Evolutionary conservation across 345 rosid genomes (phyloP).

Genomic region (Aethionema arabicum): DNA sequence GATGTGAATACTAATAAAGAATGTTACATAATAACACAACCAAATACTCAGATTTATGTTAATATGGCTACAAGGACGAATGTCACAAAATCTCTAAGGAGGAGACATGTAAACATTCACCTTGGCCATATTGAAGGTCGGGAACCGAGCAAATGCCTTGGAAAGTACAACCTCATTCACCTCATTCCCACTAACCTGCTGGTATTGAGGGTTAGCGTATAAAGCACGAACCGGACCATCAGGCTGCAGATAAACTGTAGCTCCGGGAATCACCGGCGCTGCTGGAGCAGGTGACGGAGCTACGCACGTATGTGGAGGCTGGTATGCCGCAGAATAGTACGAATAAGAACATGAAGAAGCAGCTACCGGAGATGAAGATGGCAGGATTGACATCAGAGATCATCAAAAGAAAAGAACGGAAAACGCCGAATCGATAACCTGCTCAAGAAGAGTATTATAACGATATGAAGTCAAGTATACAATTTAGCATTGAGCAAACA

Average conservation of each 20-base stretch:
- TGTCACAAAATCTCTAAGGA: no score
- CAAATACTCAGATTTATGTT: no score
- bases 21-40: no score
- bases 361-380: slow-evolving; percentile 39
- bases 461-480: no score
- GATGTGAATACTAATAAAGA: no score
- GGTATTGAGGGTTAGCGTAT: slow-evolving; percentile 76
- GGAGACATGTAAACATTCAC: slow-evolving; percentile 41
- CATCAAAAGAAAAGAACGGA: not conserved
- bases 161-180: slow-evolving; percentile 99
- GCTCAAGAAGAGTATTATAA: no score
- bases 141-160: slow-evolving; percentile 92
- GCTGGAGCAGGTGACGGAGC: slow-evolving; percentile 36
- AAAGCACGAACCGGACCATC: slow-evolving; percentile 53
- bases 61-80: no score
- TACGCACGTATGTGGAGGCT: slow-evolving; percentile 44
- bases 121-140: slow-evolving; percentile 94
- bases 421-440: slow-evolving; percentile 28
- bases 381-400: slow-evolving; percentile 48
- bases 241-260: slow-evolving; percentile 49
- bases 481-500: no score
- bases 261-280: slow-evolving; percentile 42
- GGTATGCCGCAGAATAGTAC: slow-evolving; percentile 48
- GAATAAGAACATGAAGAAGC: slow-evolving; percentile 40
- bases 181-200: slow-evolving; percentile 77